Base-by-base conservation (phyloP, 1,284 basidiomycete species). In the Leccinum solheimii region DNA sequence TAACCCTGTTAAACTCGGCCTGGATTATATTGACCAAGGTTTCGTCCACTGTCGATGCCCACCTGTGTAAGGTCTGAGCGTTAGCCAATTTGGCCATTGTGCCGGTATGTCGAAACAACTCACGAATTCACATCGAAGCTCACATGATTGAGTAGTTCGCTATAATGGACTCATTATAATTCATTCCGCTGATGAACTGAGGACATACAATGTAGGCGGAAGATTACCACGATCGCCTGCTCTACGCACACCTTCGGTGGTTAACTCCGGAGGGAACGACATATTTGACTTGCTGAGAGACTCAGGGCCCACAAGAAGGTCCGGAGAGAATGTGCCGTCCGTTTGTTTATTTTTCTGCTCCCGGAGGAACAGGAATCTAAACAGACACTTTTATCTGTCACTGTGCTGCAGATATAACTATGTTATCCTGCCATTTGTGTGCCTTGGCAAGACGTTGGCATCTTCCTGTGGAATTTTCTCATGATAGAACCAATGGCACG, bases 51-150 rank as follows among this genome's bases (percentile, higher is more conserved):
- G 10, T 40, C 3, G 40, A 27, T 36, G 50, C 4, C 58, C 45
- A 30, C 27, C 66, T 65, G 38, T 51, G n/a, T 30, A 56, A 10
- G 3, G 11, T 16, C 7, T 21, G 1, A 14, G 7, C 5, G 3
- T 43, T 27, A 38, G 23, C 54, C 10, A 13, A 55, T 34, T 4
- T 27, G 13, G 23, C 26, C 10, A 43, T 3, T 43, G 23, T 2
- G 3, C 50, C 8, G 10, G 2, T 40, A 50, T 43, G 8, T 11
- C 21, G 11, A 34, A 13, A 0, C 8, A 56, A 63, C 64, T 45
- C 16, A 65, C 66, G 9, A 38, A 40, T 51, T 58, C 40, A 50
- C 23, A 7, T 63, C 36, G 19, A 52, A 11, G 5, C 5, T 7
- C 36, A 58, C 43, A 16, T 7, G 0, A 9, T 38, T 3, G 4